A percentile compares a stretch with the other conserved stretches of the same genome.
phyloP scores from a whole-genome alignment of 1,284 basidiomycete species.

The Polyporus tsugae region DNA sequence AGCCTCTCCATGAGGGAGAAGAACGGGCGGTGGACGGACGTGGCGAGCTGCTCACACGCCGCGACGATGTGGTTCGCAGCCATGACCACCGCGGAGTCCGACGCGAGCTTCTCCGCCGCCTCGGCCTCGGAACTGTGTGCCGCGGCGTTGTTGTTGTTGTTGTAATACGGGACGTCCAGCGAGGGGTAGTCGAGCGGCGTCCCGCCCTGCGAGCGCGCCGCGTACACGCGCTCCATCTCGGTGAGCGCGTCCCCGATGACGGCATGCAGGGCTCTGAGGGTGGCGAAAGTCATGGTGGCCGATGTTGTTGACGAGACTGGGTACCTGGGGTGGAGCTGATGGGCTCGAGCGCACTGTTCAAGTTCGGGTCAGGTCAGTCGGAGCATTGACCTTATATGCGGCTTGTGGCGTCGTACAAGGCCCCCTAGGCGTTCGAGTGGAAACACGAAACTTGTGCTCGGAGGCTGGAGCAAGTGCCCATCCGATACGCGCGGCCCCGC shows the following conservation, averaged over 20 bases:
- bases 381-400: neutral
- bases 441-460: neutral
- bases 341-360: neutral
- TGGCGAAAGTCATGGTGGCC: constrained; percentile 59
- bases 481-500: no score
- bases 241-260: constrained; percentile 72
- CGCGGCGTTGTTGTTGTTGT: constrained; percentile 48
- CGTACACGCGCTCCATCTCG: constrained; percentile 70
- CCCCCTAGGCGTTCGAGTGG: neutral
- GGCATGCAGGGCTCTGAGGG: constrained; percentile 67
- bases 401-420: neutral
- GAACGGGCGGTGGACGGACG: constrained; percentile 70
- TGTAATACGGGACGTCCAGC: constrained; percentile 57
- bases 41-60: constrained; percentile 69
- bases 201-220: constrained; percentile 52
- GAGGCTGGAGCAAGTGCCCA: neutral
- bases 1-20: constrained; percentile 69
- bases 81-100: constrained; percentile 55
- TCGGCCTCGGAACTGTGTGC: constrained; percentile 19
- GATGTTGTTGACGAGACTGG: no score
- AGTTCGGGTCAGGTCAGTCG: neutral
- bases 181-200: constrained; percentile 66
- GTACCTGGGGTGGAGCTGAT: neutral
- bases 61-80: constrained; percentile 71
- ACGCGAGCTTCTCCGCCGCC: constrained; percentile 25